A percentile compares a stretch with the other conserved stretches of the same genome.
These are phyloP conservation scores for Gyrodon lividus DNA, from an alignment of 768 basidiomycete species.

Conservation along the genomic window DNA sequence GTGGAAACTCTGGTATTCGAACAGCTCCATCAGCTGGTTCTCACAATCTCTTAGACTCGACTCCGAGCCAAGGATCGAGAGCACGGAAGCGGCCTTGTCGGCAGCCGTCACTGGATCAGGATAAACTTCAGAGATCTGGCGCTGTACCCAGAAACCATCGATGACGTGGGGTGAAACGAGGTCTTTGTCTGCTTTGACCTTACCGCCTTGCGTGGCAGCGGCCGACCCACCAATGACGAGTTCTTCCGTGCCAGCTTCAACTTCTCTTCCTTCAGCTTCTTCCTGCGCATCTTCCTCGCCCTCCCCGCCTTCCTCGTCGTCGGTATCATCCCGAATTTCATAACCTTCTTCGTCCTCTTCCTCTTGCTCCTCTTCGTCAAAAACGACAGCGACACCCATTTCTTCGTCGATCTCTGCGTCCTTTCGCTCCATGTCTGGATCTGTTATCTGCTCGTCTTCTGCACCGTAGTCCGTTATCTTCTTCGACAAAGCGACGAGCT, in stretches of 20 bases:
- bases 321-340: slow-evolving; percentile 81
- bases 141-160: slow-evolving; percentile 98
- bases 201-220: slow-evolving; percentile 41
- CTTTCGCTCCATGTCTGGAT: slow-evolving; percentile 77
- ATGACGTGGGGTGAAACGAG: slow-evolving; percentile 86
- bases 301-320: slow-evolving; percentile 69
- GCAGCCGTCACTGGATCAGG: slow-evolving; percentile 93
- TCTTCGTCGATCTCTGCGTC: slow-evolving; percentile 94
- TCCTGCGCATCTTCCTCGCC: slow-evolving; percentile 43
- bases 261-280: slow-evolving; percentile 46
- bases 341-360: slow-evolving; percentile 89
- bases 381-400: slow-evolving; percentile 95
- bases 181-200: slow-evolving; percentile 67
- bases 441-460: slow-evolving; percentile 76
- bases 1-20: slow-evolving; percentile 90
- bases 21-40: slow-evolving; percentile 94
- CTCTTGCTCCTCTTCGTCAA: slow-evolving; percentile 96
- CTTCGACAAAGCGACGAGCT: slow-evolving; percentile 82
- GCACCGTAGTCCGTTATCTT: slow-evolving; percentile 96
- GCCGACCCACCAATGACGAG: slow-evolving; percentile 78
- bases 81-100: slow-evolving; percentile 83
- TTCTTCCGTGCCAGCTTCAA: slow-evolving; percentile 59
- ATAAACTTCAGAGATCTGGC: slow-evolving; percentile 87
- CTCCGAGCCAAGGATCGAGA: slow-evolving; percentile 84
- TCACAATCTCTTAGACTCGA: slow-evolving; percentile 88